A percentile compares a stretch with the other conserved stretches of the same genome.
Evolutionary conservation across 305 asterid genomes (phyloP).

Genomic region (Fraxinus baroniana): DNA sequence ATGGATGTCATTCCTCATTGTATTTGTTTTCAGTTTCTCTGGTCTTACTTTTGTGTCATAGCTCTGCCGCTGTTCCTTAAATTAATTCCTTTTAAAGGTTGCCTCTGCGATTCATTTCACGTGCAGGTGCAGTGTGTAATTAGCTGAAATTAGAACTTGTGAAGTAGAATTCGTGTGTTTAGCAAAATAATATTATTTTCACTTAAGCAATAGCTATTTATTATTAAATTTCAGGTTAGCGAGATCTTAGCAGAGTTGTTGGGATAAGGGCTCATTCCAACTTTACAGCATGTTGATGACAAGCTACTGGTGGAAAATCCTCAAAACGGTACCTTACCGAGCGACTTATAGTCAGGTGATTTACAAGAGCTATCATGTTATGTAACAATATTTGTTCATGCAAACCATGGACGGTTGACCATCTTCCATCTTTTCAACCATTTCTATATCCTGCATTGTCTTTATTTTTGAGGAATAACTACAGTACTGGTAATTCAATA

Average conservation of each 20-base stretch:
- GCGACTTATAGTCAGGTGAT: conserved; percentile 84
- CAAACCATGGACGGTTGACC: conserved; percentile 9
- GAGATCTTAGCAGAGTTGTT: conserved; percentile 89
- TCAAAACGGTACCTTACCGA: conserved; percentile 65
- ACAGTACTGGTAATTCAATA: background rate
- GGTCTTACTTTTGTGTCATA: background rate
- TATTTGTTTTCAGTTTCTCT: background rate
- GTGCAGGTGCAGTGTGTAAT: conserved; percentile 1
- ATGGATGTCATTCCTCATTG: background rate
- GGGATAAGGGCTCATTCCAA: conserved; percentile 95
- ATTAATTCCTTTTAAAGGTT: background rate
- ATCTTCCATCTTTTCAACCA: conserved; percentile 5
- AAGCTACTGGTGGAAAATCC: conserved; percentile 74
- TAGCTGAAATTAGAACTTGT: background rate
- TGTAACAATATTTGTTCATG: conserved; percentile 2
- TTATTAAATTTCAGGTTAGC: conserved; percentile 59
- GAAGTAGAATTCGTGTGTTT: conserved; percentile 12
- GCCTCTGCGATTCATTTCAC: conserved; percentile 1
- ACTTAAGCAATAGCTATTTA: background rate
- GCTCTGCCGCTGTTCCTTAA: background rate
- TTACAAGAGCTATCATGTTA: conserved; percentile 19
- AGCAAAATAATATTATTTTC: background rate
- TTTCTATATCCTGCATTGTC: background rate
- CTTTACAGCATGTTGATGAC: conserved; percentile 94
- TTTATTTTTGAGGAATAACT: background rate